Base-by-base conservation (phyloP, 1,139 yeast genomes). In the Suhomyces wounanorum region DNA sequence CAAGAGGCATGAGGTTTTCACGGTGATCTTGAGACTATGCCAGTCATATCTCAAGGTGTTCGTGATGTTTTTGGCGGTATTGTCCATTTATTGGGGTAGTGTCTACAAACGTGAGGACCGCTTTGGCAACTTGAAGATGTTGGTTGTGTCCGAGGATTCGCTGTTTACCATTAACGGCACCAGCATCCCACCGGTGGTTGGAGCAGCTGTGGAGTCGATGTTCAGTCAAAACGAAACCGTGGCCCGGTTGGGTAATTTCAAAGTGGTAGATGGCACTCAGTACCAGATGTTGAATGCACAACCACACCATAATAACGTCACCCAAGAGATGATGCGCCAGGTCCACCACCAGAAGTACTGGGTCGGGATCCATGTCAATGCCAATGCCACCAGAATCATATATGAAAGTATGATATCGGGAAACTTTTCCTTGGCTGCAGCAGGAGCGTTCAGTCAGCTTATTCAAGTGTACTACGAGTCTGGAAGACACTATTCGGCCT, bases 31-130 rank as follows among this genome's bases (percentile, higher is more conserved):
- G 21, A 44, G 50, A 38, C 54, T 54, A 31, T 26, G 28, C 40
- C 52, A 52, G 42, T 52, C 55, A 4, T 59, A 55, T 44, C 40
- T 59, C 44, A 52, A 58, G 48, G 57, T 68, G 44, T 67, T 65
- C 37, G 48, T 50, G 14, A 41, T 54, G 28, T 62, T 60, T 48
- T 48, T 69, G 33, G 70, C 63, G 7, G 57, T 78, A 9, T 70
- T 83, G 52, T 75, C 85, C 3, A 65, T 84, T 16, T 84, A 81
- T 60, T 84, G 89, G 87, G 89, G 87, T 1, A 69, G 86, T 1
- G 67, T 77, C 59, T 83, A 72, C 59, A 55, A 70, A 26, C 66
- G 88, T 47, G 55, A 55, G 1, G 52, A 57, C 7, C 63, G 85
- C 25, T 63, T 66, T 36, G 59, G 59, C 11, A 75, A 81, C 55